phyloP scores from a whole-genome alignment of 345 rosid genomes.

The Melaleuca alternifolia region DNA sequence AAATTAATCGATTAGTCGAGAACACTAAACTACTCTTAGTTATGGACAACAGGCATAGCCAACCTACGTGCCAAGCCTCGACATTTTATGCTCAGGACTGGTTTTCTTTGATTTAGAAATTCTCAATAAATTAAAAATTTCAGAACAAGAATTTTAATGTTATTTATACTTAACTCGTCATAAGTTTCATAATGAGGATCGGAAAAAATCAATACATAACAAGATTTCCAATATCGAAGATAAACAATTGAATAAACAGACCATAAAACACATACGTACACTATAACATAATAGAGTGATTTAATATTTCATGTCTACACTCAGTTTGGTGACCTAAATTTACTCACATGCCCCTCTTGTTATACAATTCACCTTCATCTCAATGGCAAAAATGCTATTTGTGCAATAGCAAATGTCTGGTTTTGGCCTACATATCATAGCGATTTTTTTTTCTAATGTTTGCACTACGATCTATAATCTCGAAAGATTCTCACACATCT shows the following conservation, averaged over 20 bases:
- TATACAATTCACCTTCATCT: background rate
- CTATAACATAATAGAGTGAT: background rate
- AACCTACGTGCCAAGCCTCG: background rate
- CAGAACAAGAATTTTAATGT: background rate
- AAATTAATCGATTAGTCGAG: too few relatives aligned
- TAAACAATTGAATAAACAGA: background rate
- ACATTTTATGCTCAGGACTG: background rate
- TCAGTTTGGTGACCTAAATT: background rate
- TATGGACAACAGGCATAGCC: background rate
- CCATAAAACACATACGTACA: fast-evolving
- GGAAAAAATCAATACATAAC: background rate
- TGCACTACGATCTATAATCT: background rate
- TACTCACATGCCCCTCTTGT: background rate
- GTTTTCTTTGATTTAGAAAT: background rate
- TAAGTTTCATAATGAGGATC: fast-evolving
- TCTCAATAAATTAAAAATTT: background rate
- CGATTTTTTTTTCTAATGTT: too few relatives aligned
- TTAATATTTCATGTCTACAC: background rate
- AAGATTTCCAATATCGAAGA: background rate
- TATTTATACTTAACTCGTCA: background rate
- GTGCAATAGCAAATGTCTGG: background rate
- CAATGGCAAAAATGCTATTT: background rate
- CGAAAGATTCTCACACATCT: fast-evolving
- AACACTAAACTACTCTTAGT: background rate
- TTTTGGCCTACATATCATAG: background rate